Base-by-base conservation (phyloP, 257 asterid genomes). In the Solanum ahanhuiri region DNA sequence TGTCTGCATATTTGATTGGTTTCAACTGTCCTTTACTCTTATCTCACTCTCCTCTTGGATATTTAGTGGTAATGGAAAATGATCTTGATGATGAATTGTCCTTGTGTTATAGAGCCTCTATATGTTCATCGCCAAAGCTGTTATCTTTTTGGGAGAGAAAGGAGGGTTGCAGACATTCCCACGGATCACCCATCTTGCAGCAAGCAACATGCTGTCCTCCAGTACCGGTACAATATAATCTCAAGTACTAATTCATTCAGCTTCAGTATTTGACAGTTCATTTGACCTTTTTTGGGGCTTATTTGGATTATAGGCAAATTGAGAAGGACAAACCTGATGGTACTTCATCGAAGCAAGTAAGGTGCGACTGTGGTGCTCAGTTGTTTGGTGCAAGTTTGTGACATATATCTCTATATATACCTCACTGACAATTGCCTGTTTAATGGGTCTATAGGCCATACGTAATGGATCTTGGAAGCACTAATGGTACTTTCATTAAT, bases 161-260 rank as follows among this genome's bases (percentile, higher is more conserved):
- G 99, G 90, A 93, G 97, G 88, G 95, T 97, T 84, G 98, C 98
- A 66, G 98, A 95, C 85, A 90, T 97, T 86, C 99, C 99, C 66
- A 95, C 99, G 11, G 99, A 97, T 92, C 99, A 97, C 87, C 98
- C 98, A 51, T 97, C 98, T 81, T 97, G 99, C 94, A 97, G 99
- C 94, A 97, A 97, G 91, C 99, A 95, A 87, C 99, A 97, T 86
- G 98, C 99, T 75, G 97, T 97, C 88, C 99, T 97, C 89, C 99
- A 95, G 91, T 95, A 95, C 73, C 45, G 99, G 99, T 97, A 92
- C 67, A 88, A 69, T 85, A 73, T 58, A 72, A 63, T 75, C 70
- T 81, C 34, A 39, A 45, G 57, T 86, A 63, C 71, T n/a, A 81
- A 22, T 75, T 20, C 18, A 23, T 75, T 12, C 28, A n/a, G 63